Base-by-base conservation (phyloP, 176 grass and related monocot species). In the Tillandsia leiboldiana region DNA sequence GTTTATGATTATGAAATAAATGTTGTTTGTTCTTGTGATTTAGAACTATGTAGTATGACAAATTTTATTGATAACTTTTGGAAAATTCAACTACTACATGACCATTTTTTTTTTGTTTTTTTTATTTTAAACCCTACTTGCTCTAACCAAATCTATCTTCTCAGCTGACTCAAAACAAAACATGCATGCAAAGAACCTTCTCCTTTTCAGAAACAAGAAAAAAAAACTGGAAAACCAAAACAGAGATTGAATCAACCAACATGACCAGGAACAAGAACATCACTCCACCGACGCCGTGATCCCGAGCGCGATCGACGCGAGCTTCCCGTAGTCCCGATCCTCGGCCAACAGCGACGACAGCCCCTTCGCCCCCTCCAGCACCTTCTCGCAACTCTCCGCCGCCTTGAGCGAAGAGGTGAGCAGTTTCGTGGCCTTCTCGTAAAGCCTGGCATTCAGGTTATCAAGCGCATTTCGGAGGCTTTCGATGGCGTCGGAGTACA, bases 341-440 rank as follows among this genome's bases (percentile, higher is more conserved):
- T 82, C 75, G 0, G 2, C 12, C 28, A 72, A 48, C 66, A 67
- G 67, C 48, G 79, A 63, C 48, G 79, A 53, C 58, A n/a, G 0
- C n/a, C 12, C 33, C 0, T 78, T 71, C 62, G 73, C 66, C 47
- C 84, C 84, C 67, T 78, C 75, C 79, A 79, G 75, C 12, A 70
- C 84, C 49, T 79, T 75, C 84, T 86, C 79, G 79, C 84, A 86
- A 66, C 74, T 73, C 84, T 86, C 79, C 5, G 84, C 49, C 9
- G 84, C 79, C 66, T 66, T 75, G 0, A 82, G 59, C 48, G 84
- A 74, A 0, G 78, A 66, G 47, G 26, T 70, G 13, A 86, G 80
- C 75, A 78, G 84, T 66, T 78, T 61, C 1, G 67, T 51, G 1
- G 84, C 79, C 75, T 62, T 78, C 26, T 66, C 84, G 75, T 86